These are phyloP conservation scores for Nepenthes alata DNA, from an alignment of 179 eudicot genomes.

Conservation along the genomic window DNA sequence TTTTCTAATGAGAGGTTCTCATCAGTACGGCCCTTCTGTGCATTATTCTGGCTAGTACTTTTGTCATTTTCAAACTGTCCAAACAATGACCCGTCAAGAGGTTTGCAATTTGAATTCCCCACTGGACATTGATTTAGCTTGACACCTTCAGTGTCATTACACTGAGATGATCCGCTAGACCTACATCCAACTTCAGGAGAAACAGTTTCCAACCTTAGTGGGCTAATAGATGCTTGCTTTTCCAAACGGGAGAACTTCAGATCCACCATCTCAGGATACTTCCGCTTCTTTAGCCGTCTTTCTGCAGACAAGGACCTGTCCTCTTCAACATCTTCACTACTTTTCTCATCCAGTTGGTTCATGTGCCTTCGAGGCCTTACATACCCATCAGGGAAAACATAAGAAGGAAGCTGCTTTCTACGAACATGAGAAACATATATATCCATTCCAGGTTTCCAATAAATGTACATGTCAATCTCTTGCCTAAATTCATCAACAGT, in stretches of 20 bases:
- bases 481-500: slow-evolving; percentile 60
- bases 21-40: slow-evolving; percentile 5
- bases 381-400: slow-evolving; percentile 16
- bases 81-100: slow-evolving; percentile 15
- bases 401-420: slow-evolving; percentile 51
- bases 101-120: slow-evolving; percentile 12
- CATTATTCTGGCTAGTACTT: slow-evolving; percentile 7
- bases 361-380: slow-evolving; percentile 15
- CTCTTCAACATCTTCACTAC: slow-evolving; percentile 21
- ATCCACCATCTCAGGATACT: slow-evolving; percentile 22
- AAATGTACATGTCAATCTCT: slow-evolving; percentile 42
- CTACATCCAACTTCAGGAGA: slow-evolving; percentile 36
- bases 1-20: slow-evolving; percentile 2
- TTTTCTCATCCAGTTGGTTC: slow-evolving; percentile 20
- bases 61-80: slow-evolving; percentile 11
- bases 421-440: slow-evolving; percentile 58
- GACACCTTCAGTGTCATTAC: slow-evolving; percentile 16
- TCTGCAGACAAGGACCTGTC: slow-evolving; percentile 20
- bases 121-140: slow-evolving; percentile 8
- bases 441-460: slow-evolving; percentile 72
- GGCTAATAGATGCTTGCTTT: slow-evolving; percentile 40
- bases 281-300: slow-evolving; percentile 27
- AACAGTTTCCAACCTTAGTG: slow-evolving; percentile 24
- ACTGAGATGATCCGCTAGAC: slow-evolving; percentile 22
- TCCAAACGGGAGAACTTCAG: slow-evolving; percentile 18